A percentile compares a stretch with the other conserved stretches of the same genome.
These are phyloP conservation scores for Metarhizium brunneum DNA, from an alignment of 2,329 filamentous ascomycete genomes.

Conservation along the genomic window DNA sequence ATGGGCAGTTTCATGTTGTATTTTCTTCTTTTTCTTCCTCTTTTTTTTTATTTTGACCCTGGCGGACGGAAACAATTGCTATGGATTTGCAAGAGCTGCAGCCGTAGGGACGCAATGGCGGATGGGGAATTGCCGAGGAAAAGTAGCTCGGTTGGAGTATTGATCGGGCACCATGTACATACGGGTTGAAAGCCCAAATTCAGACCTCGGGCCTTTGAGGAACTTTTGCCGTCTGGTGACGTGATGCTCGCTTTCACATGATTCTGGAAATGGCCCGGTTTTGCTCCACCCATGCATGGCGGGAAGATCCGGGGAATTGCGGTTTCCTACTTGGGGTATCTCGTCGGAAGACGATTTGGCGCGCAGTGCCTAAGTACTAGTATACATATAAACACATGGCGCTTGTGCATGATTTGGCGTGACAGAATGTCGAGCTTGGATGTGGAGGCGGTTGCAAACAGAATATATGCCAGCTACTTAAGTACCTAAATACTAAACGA, in stretches of 20 bases:
- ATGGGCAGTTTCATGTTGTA: too few species aligned
- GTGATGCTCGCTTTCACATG: not conserved
- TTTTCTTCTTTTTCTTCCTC: too few species aligned
- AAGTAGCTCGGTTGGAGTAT: not conserved
- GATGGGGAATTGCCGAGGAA: not conserved
- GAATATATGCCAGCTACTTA: not conserved
- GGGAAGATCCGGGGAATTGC: not conserved
- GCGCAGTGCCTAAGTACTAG: too few species aligned
- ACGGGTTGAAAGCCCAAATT: not conserved
- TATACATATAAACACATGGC: too few species aligned
- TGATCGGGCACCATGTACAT: not conserved
- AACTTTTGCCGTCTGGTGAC: not conserved
- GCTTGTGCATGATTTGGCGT: too few species aligned
- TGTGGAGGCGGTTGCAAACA: not conserved
- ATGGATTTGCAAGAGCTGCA: constrained; percentile 6
- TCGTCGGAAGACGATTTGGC: not conserved
- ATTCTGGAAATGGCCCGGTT: not conserved
- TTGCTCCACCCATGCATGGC: not conserved
- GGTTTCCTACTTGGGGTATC: not conserved
- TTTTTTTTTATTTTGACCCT: not conserved
- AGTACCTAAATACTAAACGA: not conserved
- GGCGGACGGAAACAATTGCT: not conserved
- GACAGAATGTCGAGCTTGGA: not conserved
- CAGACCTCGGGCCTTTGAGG: not conserved
- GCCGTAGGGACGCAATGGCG: not conserved